phyloP scores from a whole-genome alignment of 768 basidiomycete genomes.

The Dentipellis fragilis region DNA sequence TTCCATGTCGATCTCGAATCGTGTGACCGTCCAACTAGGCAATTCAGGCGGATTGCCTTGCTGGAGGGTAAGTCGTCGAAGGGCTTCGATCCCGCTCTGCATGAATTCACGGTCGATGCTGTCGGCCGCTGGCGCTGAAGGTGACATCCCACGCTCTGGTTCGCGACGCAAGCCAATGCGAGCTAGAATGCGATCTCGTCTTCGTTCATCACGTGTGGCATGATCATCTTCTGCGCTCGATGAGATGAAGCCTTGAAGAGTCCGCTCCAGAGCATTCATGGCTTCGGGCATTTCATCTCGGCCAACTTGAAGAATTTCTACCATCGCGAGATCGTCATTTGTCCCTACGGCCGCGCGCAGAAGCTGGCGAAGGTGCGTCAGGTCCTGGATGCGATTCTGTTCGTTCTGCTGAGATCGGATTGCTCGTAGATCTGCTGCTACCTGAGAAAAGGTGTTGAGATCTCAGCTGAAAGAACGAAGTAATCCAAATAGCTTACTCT shows the following conservation, averaged over 20 bases:
- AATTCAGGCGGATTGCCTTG: constrained; percentile 20
- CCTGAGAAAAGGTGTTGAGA: too few species aligned
- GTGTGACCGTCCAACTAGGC: constrained; percentile 74
- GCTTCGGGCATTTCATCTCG: constrained; percentile 71
- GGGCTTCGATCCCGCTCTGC: constrained; percentile 61
- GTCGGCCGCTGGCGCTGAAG: too few species aligned
- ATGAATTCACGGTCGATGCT: constrained; percentile 57
- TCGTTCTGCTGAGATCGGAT: constrained; percentile 31
- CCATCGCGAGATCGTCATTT: constrained; percentile 54
- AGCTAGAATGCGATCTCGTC: background rate
- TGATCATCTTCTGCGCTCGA: constrained; percentile 21
- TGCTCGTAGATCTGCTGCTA: constrained; percentile 11
- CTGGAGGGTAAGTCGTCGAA: constrained; percentile 45
- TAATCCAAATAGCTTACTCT: too few species aligned
- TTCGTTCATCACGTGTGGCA: constrained; percentile 9
- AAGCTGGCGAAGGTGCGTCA: constrained; percentile 43
- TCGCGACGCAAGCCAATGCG: background rate
- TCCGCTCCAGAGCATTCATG: constrained; percentile 68
- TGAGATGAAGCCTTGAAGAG: constrained; percentile 36
- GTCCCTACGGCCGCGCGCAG: constrained; percentile 48
- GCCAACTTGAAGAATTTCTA: constrained; percentile 49
- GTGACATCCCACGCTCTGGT: background rate
- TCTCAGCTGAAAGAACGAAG: too few species aligned
- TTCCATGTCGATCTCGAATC: constrained; percentile 68
- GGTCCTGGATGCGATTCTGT: constrained; percentile 41